phyloP scores from a whole-genome alignment of 2,329 filamentous ascomycete genomes.

The Mariannaea sp. region DNA sequence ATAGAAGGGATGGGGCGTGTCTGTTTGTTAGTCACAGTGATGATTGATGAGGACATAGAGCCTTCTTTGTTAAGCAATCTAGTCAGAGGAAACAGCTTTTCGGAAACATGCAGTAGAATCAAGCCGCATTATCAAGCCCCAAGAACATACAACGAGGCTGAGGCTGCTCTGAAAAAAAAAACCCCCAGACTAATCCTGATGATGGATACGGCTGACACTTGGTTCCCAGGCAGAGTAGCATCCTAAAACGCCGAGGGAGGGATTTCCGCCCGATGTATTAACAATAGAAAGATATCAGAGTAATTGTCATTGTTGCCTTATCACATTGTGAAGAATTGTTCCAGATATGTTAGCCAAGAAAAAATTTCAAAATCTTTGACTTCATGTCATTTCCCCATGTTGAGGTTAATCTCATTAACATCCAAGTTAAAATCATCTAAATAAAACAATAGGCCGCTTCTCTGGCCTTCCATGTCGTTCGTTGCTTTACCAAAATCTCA shows the following conservation, averaged over 20 bases:
- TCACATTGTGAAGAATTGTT: conserved; percentile 29
- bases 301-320: conserved; percentile 24
- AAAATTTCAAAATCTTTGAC: conserved; percentile 19
- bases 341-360: conserved; percentile 25
- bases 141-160: conserved; percentile 9
- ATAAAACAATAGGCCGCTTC: conserved; percentile 31
- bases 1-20: background rate
- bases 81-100: conserved; percentile 8
- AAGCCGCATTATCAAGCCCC: conserved; percentile 4
- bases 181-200: too few relatives aligned
- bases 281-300: conserved; percentile 18
- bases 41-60: conserved; percentile 20
- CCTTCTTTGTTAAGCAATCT: conserved; percentile 9
- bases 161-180: background rate
- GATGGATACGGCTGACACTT: background rate
- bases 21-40: conserved; percentile 9
- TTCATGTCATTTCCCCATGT: conserved; percentile 23
- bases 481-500: conserved; percentile 29
- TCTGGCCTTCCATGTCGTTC: conserved; percentile 31
- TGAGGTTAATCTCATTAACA: conserved; percentile 15
- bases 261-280: background rate
- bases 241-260: background rate
- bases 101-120: conserved; percentile 3
- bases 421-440: conserved; percentile 31
- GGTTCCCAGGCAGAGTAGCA: background rate